Conservation (phyloP, 2,329 filamentous ascomycete genomes). For the Coniochaeta pulveracea region DNA sequence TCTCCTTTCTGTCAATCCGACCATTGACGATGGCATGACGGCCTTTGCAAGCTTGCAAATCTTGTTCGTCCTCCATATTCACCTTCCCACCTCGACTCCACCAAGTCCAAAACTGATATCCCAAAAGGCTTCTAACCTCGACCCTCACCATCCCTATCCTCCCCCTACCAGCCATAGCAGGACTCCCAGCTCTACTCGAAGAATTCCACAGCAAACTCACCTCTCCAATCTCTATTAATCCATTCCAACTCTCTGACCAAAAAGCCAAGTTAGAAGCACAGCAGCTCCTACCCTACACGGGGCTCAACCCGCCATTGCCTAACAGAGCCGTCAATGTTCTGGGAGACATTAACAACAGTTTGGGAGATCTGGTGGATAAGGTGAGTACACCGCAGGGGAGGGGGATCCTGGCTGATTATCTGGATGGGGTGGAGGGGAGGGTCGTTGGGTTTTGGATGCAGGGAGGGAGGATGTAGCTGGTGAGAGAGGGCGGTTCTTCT, state of each 20-base stretch:
- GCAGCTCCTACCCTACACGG: slow-evolving; percentile 22
- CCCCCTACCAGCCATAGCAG: slow-evolving; percentile 24
- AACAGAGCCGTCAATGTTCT: slow-evolving; percentile 20
- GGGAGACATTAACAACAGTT: slow-evolving; percentile 17
- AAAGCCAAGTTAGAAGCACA: background rate
- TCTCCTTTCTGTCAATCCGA: slow-evolving; percentile 21
- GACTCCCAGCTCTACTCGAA: slow-evolving; percentile 25
- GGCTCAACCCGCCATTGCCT: slow-evolving; percentile 13
- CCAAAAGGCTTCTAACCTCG: background rate
- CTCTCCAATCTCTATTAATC: background rate
- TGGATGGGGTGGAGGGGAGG: slow-evolving; percentile 14
- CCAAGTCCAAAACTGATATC: background rate
- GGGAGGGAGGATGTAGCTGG: no score
- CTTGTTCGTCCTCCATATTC: slow-evolving; percentile 21
- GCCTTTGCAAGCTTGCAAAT: slow-evolving; percentile 31
- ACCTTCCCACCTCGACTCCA: background rate
- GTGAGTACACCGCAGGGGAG: slow-evolving; percentile 15
- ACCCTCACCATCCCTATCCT: slow-evolving; percentile 25
- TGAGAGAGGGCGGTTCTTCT: no score
- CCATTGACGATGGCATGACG: slow-evolving; percentile 17
- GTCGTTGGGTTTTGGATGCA: slow-evolving; percentile 9
- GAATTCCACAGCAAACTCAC: slow-evolving; percentile 21
- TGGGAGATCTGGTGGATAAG: slow-evolving; percentile 18
- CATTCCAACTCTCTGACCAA: slow-evolving; percentile 4
- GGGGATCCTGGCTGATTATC: slow-evolving; percentile 3